Conservation (phyloP, 352 stramenopile species). For the Peronosclerospora sorghi region DNA sequence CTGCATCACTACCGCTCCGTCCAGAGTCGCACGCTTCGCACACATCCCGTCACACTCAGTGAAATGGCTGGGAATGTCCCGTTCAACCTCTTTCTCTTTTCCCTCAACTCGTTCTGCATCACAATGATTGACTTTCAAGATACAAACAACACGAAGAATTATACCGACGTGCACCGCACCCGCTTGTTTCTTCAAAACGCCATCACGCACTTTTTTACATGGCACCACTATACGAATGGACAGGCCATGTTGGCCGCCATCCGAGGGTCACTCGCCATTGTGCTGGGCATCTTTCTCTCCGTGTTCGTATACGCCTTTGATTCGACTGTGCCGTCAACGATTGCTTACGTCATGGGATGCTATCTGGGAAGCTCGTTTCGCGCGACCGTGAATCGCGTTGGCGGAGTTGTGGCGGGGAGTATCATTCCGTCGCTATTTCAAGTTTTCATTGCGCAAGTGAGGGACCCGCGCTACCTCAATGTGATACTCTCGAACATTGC, state of each 20-base stretch:
- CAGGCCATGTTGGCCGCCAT: constrained; percentile 4
- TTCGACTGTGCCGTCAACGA: constrained; percentile 39
- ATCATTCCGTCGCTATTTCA: constrained; percentile 75
- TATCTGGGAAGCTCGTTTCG: constrained; percentile 68
- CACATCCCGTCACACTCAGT: constrained; percentile 39
- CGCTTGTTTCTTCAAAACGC: constrained; percentile 37
- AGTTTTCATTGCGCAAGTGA: constrained; percentile 76
- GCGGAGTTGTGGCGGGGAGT: constrained; percentile 68
- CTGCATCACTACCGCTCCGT: constrained; percentile 45
- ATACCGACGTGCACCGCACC: constrained; percentile 31
- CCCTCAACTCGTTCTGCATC: constrained; percentile 74
- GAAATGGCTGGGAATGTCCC: constrained; percentile 72
- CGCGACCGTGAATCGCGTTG: constrained; percentile 73
- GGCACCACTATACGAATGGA: constrained; percentile 5
- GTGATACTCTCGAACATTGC: constrained; percentile 35
- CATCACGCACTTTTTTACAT: constrained; percentile 31
- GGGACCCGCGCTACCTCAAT: constrained; percentile 25
- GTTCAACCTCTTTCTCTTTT: constrained; percentile 76
- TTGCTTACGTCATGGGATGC: constrained; percentile 75
- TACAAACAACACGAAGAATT: constrained; percentile 49
- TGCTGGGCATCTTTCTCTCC: constrained; percentile 49
- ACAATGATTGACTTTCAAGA: constrained; percentile 64
- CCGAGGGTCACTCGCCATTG: constrained; percentile 26
- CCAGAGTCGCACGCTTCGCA: constrained; percentile 42
- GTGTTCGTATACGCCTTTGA: constrained; percentile 73